Percentiles rank a stretch among this genome's conserved stretches.
phyloP scores from a whole-genome alignment of 108 stramenopile genomes.

The Cyclotella atomus region DNA sequence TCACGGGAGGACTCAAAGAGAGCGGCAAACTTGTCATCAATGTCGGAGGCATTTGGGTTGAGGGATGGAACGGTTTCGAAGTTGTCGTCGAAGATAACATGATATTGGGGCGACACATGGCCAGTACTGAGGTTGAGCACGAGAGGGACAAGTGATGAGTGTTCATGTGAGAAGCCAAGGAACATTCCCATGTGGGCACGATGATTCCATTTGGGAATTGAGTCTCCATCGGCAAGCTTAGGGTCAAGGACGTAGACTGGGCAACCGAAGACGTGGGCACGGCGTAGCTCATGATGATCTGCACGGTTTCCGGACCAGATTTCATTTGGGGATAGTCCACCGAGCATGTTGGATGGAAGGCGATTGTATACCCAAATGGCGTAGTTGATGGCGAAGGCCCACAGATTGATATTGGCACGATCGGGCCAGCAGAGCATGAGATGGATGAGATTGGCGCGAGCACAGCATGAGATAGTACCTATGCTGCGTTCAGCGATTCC shows the following conservation, averaged over 20 bases:
- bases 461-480: constrained; percentile 31
- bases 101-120: neutral
- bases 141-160: constrained; percentile 43
- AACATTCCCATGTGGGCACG: constrained; percentile 43
- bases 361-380: constrained; percentile 47
- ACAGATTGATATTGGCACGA: constrained; percentile 21
- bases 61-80: neutral
- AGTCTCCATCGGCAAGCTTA: constrained; percentile 42
- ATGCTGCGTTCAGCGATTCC: constrained; percentile 54
- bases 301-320: constrained; percentile 8
- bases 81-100: neutral
- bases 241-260: constrained; percentile 56
- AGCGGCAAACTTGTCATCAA: neutral
- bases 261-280: constrained; percentile 44
- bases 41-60: neutral
- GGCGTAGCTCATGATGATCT: constrained; percentile 1
- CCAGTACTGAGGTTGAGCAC: constrained; percentile 29
- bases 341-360: constrained; percentile 15
- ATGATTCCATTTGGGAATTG: constrained; percentile 53
- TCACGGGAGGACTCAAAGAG: neutral
- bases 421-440: constrained; percentile 51
- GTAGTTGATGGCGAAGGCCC: constrained; percentile 50
- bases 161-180: constrained; percentile 42
- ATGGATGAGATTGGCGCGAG: constrained; percentile 56
- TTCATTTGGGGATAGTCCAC: constrained; percentile 40